Evolutionary conservation across 164 flowering plant species (phyloP).

Genomic region (Berberis thunbergii): DNA sequence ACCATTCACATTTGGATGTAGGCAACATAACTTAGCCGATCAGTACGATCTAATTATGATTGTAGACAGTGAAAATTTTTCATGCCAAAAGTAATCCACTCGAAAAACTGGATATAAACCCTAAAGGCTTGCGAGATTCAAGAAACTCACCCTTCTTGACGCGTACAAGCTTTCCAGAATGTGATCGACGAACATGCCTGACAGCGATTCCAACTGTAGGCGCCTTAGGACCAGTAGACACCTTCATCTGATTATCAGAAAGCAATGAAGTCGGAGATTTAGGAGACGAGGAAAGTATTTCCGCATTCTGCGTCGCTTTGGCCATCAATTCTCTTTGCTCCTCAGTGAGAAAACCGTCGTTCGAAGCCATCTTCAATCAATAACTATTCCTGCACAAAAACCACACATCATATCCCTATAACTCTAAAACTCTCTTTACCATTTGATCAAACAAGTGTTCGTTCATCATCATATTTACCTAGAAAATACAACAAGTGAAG

Average conservation of each 20-base stretch:
- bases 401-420: too few species aligned
- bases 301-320: slow-evolving; percentile 9
- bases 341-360: slow-evolving; percentile 80
- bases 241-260: slow-evolving; percentile 55
- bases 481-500: background rate
- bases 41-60: too few species aligned
- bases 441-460: too few species aligned
- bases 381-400: too few species aligned
- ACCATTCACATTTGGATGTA: too few species aligned
- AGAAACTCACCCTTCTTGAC: slow-evolving; percentile 76
- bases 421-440: too few species aligned
- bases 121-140: background rate
- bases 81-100: too few species aligned
- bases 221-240: slow-evolving; percentile 43
- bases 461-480: slow-evolving; percentile 1
- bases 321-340: slow-evolving; percentile 79
- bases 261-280: slow-evolving; percentile 43
- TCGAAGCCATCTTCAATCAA: background rate
- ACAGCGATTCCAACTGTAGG: slow-evolving; percentile 44
- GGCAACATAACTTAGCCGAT: too few species aligned
- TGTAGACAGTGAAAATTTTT: too few species aligned
- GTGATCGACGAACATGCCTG: slow-evolving; percentile 74
- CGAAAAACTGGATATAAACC: too few species aligned
- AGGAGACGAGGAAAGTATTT: slow-evolving; percentile 48
- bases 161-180: slow-evolving; percentile 69